A percentile compares a stretch with the other conserved stretches of the same genome.
phyloP scores from a whole-genome alignment of 179 eudicot genomes.

The Actinidia arguta region DNA sequence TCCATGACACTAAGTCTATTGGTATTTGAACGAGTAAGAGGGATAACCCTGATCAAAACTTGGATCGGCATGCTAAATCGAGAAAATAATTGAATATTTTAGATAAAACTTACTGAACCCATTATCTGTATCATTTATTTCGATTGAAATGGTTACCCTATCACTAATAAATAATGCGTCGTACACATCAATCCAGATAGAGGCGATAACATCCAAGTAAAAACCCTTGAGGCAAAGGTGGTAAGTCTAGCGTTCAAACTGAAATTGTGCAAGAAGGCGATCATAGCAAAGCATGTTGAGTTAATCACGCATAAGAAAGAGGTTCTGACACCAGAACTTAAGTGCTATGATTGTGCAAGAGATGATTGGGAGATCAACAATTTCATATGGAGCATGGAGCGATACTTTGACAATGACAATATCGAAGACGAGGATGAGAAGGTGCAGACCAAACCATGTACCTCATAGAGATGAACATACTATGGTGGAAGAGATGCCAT shows the following conservation, averaged over 20 bases:
- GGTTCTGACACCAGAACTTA: background rate
- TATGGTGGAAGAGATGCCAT: background rate
- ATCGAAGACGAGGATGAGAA: background rate
- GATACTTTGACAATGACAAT: background rate
- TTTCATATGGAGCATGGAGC: background rate
- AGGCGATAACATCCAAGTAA: background rate
- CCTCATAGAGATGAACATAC: background rate
- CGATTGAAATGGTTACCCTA: no score
- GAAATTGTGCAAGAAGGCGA: background rate
- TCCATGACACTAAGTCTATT: no score
- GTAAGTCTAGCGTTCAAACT: background rate
- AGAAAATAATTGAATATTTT: no score
- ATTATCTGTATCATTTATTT: no score
- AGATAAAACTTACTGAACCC: no score
- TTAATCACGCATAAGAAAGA: background rate
- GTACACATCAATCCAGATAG: no score
- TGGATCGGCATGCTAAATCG: no score
- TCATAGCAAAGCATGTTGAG: background rate
- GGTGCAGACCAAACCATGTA: background rate
- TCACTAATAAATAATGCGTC: no score
- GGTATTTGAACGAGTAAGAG: no score
- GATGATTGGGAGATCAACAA: background rate
- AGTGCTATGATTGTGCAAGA: background rate
- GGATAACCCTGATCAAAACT: no score
- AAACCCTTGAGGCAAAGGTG: background rate